These are phyloP conservation scores for Davidsoniella eucalypti DNA, from an alignment of 2,329 filamentous ascomycete genomes.

Conservation along the genomic window DNA sequence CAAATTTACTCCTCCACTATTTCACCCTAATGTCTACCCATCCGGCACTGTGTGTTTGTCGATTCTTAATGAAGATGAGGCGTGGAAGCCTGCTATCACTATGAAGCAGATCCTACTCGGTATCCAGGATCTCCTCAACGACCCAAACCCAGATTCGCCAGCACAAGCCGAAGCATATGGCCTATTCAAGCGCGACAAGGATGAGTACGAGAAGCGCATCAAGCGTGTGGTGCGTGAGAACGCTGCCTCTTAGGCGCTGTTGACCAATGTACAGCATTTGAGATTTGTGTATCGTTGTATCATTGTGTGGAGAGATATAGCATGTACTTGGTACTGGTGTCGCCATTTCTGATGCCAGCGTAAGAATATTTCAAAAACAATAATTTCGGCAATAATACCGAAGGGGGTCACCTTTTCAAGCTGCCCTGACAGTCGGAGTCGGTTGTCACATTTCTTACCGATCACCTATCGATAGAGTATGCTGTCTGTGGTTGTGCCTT, in stretches of 20 bases:
- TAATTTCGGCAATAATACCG: no score
- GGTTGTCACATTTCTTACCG: no score
- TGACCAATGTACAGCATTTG: background rate
- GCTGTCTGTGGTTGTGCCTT: no score
- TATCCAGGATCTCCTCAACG: constrained; percentile 88
- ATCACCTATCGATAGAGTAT: no score
- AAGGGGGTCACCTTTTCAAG: no score
- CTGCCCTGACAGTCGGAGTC: no score
- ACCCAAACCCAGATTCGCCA: constrained; percentile 91
- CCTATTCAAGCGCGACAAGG: constrained; percentile 77
- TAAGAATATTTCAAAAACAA: no score
- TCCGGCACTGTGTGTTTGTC: constrained; percentile 95
- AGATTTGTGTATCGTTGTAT: background rate
- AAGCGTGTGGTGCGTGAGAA: constrained; percentile 79
- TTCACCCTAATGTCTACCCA: constrained; percentile 97
- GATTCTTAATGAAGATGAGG: constrained; percentile 95
- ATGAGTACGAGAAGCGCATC: constrained; percentile 78
- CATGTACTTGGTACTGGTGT: background rate
- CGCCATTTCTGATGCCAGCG: background rate
- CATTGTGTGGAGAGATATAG: background rate
- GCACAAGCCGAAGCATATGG: constrained; percentile 97
- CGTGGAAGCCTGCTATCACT: constrained; percentile 96
- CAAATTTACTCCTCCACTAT: constrained; percentile 91
- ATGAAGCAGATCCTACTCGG: constrained; percentile 95
- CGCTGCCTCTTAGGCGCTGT: constrained; percentile 43